Conservation (phyloP, 805 yeast species). For the Teunomyces kruisii region DNA sequence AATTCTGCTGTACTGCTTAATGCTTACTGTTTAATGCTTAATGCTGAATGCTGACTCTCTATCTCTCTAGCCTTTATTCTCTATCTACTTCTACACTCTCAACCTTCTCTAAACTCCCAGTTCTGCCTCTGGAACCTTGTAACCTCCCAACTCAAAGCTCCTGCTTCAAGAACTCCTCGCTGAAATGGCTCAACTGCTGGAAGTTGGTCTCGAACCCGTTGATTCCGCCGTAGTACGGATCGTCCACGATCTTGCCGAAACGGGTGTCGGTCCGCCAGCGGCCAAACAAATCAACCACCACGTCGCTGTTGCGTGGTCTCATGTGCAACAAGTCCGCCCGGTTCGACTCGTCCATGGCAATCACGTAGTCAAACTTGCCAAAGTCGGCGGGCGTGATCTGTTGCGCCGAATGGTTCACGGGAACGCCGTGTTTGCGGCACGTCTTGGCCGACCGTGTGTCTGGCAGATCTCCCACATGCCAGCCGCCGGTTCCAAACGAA, state of each 20-base stretch:
- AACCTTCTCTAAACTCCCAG: too few relatives aligned
- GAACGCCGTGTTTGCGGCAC: slow-evolving; percentile 69
- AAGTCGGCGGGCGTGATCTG: slow-evolving; percentile 56
- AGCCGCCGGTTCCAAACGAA: slow-evolving; percentile 87
- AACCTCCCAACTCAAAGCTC: too few relatives aligned
- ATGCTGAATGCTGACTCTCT: too few relatives aligned
- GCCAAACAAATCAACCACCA: slow-evolving; percentile 68
- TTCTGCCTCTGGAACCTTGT: too few relatives aligned
- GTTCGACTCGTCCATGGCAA: slow-evolving; percentile 72
- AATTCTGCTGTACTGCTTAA: too few relatives aligned
- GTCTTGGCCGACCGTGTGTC: slow-evolving; percentile 71
- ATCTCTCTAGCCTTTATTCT: too few relatives aligned
- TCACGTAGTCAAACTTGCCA: slow-evolving; percentile 59
- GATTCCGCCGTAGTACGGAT: slow-evolving; percentile 90
- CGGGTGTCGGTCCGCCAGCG: slow-evolving; percentile 62
- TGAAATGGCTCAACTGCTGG: slow-evolving; percentile 71
- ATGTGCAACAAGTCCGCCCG: slow-evolving; percentile 48
- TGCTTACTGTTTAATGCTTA: too few relatives aligned
- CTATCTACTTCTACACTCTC: too few relatives aligned
- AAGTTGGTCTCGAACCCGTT: slow-evolving; percentile 82
- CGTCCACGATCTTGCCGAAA: slow-evolving; percentile 65
- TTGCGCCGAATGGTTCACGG: slow-evolving; percentile 74
- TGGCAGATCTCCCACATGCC: slow-evolving; percentile 80
- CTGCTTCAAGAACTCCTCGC: slow-evolving; percentile 61
- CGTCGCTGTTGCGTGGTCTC: slow-evolving; percentile 51